Base-by-base conservation (phyloP, 2,329 filamentous ascomycete species). In the Pseudocercospora crystallina region DNA sequence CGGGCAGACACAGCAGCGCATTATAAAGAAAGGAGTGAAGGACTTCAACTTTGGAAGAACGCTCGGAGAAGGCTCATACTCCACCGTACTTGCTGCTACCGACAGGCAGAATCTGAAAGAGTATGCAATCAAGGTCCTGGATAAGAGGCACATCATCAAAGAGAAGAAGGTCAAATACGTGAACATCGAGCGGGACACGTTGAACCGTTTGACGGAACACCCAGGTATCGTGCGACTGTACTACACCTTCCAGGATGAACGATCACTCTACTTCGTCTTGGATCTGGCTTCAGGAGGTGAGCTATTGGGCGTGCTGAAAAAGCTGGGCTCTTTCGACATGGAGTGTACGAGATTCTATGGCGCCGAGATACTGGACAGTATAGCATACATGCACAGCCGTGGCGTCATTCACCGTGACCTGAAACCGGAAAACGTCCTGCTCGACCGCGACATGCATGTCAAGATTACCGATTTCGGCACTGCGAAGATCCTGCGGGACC, bases 131-230 rank as follows among this genome's bases (percentile, higher is more conserved):
- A 99, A 99, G 71, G 92, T 99, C 12, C 81, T 99, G 40, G 94
- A 99, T 73, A 99, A 99, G 74, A 84, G 90, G 64, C 94, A 99
- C 71, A 99, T 99, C 66, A 99, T 99, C 78, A 99, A 97, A 73
- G 94, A 99, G 74, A 97, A 96, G 73, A 99, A 99, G 79, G 95
- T 99, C 66, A 99, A 99, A 78, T 99, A 99, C 67, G 94, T 99
- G 72, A 99, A 97, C 72, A 99, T 99, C 64, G 94, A 99, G 72
- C 96, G 96, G 75, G 92, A 99, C 72, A 97, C 94, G 0, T 78
- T 99, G 49, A 99, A 99, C 68, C 85, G 94, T 57, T 77, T 99
- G 51, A 97, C 92, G 3, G 92, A 99, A 58, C 94, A 99, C 66
- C 94, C 94, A 5, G 94, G 94, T 14, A 92, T 99, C 53, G 91